A percentile compares a stretch with the other conserved stretches of the same genome.
phyloP scores from a whole-genome alignment of 345 rosid genomes.

The Streptanthus diversifolius region DNA sequence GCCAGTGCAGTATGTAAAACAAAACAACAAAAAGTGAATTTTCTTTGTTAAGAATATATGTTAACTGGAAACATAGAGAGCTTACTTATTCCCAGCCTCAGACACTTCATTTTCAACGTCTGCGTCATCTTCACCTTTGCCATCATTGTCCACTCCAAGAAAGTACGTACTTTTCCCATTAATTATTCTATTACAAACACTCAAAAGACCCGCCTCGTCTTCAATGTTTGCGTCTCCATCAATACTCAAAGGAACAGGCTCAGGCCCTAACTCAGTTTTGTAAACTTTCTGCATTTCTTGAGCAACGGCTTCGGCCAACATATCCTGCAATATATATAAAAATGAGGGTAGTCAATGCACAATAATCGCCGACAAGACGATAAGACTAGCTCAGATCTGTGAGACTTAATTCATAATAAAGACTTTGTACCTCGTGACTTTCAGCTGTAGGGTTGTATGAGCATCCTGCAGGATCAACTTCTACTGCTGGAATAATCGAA shows the following conservation, averaged over 20 bases:
- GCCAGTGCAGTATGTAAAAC: background rate
- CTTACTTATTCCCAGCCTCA: constrained; percentile 51
- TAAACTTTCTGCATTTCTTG: constrained; percentile 90
- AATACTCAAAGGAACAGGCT: constrained; percentile 81
- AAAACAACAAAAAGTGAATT: background rate
- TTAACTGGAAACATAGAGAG: background rate
- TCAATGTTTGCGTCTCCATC: constrained; percentile 55
- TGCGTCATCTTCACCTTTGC: constrained; percentile 50
- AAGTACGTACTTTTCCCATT: constrained; percentile 40
- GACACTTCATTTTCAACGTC: constrained; percentile 36
- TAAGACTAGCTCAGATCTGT: background rate
- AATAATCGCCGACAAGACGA: background rate
- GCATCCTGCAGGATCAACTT: constrained; percentile 90
- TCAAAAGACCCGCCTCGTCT: constrained; percentile 54
- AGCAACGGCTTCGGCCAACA: constrained; percentile 91
- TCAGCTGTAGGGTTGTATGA: constrained; percentile 81
- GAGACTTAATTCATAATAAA: background rate
- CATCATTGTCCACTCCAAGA: constrained; percentile 61
- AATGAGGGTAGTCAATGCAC: background rate
- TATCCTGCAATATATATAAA: constrained; percentile 50
- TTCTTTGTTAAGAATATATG: background rate
- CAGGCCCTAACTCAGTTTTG: constrained; percentile 78
- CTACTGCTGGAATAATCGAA: constrained; percentile 81
- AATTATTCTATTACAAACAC: background rate
- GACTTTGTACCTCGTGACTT: constrained; percentile 64